Base-by-base conservation (phyloP, 148 eudicot genomes). In the Rhododendron williamsianum region DNA sequence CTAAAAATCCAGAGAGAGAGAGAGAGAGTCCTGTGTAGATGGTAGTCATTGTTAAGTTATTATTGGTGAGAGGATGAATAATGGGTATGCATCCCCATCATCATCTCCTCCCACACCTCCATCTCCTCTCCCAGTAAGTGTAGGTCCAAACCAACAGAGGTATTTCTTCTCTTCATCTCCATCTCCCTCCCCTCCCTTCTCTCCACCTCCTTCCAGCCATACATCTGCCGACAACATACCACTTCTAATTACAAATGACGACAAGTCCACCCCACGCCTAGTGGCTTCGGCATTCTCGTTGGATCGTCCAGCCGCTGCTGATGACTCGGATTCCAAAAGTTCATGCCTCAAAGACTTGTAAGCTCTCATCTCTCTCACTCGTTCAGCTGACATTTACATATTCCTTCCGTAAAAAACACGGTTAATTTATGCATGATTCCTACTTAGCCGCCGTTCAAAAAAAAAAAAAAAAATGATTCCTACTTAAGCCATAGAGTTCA, bases 91-190 rank as follows among this genome's bases (percentile, higher is more conserved):
- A 65, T 84, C 91, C 38, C 89, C 91, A 23, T 69, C 89, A 30
- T 84, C 91, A 3, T 88, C 91, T 45, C 91, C 88, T 15, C 85
- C 90, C 27, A 87, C 89, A 65, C 87, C 91, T 12, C 86, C 90
- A 36, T 86, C 91, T 0, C 91, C 90, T 21, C 87, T 90, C 3
- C 91, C 91, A 33, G 56, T 90, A 48, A 90, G 91, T 74, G 90
- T 88, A 9, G 91, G 91, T 25, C 91, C 90, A 11, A 90, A 87
- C 2, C 25, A 80, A 30, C 86, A 78, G 0, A 86, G 81, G 18
- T 90, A 90, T 84, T 49, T 63, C 81, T 81, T 88, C 71, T 90
- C 84, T 13, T 90, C 89, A 6, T 87, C 91, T 25, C 87, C 79
- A 9, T 90, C 90, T 11, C 89, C 89, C 0, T 89, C 90, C 2